Base-by-base conservation (phyloP, 176 grass and related monocot species). In the Oryza brachyantha region DNA sequence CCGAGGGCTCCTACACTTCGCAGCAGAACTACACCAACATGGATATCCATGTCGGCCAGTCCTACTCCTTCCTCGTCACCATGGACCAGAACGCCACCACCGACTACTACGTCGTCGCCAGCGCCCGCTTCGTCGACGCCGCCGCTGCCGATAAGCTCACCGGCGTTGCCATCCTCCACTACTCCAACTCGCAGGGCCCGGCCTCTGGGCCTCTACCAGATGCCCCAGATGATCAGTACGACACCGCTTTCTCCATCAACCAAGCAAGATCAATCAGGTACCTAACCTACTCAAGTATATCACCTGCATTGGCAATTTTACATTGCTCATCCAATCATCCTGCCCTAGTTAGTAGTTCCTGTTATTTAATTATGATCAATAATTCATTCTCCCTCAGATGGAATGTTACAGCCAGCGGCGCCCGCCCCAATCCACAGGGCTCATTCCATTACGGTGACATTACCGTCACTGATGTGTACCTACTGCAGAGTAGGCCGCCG, bases 21-120 rank as follows among this genome's bases (percentile, higher is more conserved):
- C 92, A 94, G 87, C 91, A 92, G 72, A 98, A 94, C 83, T 98
- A 94, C 76, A 90, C 80, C 75, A 92, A 90, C 85, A 78, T 98
- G 95, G 95, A 98, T 75, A 90, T 98, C 73, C 95, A 98, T 82
- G 95, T 98, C 1, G 90, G 92, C 12, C 92, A 98, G 54, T 98
- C 90, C 10, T 98, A 88, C 73, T 98, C 95, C 5, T 94, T 94
- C 85, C 72, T 94, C 37, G 89, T 94, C 70, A 98, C 85, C 34
- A 92, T 98, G 95, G 95, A 98, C 67, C 95, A 94, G 81, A 98
- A 94, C 52, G 80, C 92, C 29, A 86, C 50, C 81, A 85, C 66
- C 12, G 95, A 98, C 69, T 98, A 98, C 22, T 98, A 98, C 19
- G 81, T 98, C 7, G 87, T 93, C 24, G 92, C 92, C 17, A 98